phyloP scores from a whole-genome alignment of 768 basidiomycete genomes.

The Terana coerulea region DNA sequence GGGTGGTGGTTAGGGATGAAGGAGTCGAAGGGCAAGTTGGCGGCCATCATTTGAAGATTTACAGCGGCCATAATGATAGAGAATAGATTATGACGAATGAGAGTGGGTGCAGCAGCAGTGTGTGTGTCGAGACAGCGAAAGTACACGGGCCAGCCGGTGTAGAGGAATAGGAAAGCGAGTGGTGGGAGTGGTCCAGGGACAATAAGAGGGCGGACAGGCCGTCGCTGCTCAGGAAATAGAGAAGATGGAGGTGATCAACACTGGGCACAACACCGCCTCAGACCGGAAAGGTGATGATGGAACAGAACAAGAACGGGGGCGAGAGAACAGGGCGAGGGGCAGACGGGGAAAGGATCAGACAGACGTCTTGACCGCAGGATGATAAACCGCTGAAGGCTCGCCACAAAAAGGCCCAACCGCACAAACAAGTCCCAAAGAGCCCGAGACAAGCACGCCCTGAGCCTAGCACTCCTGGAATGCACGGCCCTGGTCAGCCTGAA shows the following conservation, averaged over 20 bases:
- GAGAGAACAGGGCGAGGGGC: conserved; percentile 5
- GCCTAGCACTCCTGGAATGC: not conserved
- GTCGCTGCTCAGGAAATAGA: conserved; percentile 13
- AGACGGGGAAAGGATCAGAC: conserved; percentile 11
- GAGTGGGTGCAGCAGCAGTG: conserved; percentile 17
- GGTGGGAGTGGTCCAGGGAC: conserved; percentile 3
- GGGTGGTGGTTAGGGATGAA: conserved; percentile 56
- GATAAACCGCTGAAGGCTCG: conserved; percentile 16
- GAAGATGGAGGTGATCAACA: conserved; percentile 15
- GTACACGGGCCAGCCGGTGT: conserved; percentile 21
- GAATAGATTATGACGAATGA: conserved; percentile 19
- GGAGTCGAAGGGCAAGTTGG: conserved; percentile 59
- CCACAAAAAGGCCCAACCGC: conserved; percentile 1
- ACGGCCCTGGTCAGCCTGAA: conserved; percentile 4
- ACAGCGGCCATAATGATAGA: conserved; percentile 59
- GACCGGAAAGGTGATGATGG: conserved; percentile 13
- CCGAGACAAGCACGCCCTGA: not conserved
- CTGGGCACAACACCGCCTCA: conserved; percentile 8
- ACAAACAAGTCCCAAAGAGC: not conserved
- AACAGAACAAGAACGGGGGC: conserved; percentile 14
- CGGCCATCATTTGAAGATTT: conserved; percentile 70
- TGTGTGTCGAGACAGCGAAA: conserved; percentile 16
- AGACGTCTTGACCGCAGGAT: conserved; percentile 12
- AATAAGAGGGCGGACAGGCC: conserved; percentile 11
- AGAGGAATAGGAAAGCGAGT: conserved; percentile 17